phyloP scores from a whole-genome alignment of 1,139 yeast species.

The Arxiozyma slooffiae region DNA sequence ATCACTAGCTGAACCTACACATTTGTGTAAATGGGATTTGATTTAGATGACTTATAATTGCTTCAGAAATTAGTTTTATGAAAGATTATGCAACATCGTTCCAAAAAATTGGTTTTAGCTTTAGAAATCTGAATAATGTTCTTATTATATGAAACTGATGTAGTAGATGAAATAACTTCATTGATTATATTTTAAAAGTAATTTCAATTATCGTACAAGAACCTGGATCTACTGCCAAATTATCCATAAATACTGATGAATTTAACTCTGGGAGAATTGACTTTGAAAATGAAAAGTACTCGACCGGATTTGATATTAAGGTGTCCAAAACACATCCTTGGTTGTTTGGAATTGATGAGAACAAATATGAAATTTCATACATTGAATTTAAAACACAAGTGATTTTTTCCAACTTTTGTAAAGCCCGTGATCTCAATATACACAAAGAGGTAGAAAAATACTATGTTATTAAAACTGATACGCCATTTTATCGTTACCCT shows the following conservation, averaged over 20 bases:
- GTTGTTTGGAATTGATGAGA: constrained; percentile 22
- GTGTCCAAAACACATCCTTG: constrained; percentile 36
- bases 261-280: constrained; percentile 51
- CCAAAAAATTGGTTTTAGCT: constrained; percentile 49
- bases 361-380: constrained; percentile 11
- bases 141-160: constrained; percentile 46
- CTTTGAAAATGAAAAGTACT: constrained; percentile 57
- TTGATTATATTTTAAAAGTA: constrained; percentile 31
- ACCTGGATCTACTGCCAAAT: constrained; percentile 21
- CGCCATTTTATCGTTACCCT: constrained; percentile 71
- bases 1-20: constrained; percentile 82
- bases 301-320: constrained; percentile 42
- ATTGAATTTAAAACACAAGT: constrained; percentile 46
- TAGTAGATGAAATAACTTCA: constrained; percentile 59
- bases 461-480: constrained; percentile 64
- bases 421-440: constrained; percentile 41
- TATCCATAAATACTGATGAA: constrained; percentile 31
- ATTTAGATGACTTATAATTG: constrained; percentile 48
- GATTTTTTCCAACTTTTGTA: constrained; percentile 49
- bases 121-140: constrained; percentile 68
- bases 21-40: constrained; percentile 84
- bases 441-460: constrained; percentile 48
- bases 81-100: constrained; percentile 39
- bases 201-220: constrained; percentile 30
- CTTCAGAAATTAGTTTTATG: constrained; percentile 43